These are phyloP conservation scores for Berkeleyomyces basicola DNA, from an alignment of 2,329 filamentous ascomycete species.

Conservation along the genomic window DNA sequence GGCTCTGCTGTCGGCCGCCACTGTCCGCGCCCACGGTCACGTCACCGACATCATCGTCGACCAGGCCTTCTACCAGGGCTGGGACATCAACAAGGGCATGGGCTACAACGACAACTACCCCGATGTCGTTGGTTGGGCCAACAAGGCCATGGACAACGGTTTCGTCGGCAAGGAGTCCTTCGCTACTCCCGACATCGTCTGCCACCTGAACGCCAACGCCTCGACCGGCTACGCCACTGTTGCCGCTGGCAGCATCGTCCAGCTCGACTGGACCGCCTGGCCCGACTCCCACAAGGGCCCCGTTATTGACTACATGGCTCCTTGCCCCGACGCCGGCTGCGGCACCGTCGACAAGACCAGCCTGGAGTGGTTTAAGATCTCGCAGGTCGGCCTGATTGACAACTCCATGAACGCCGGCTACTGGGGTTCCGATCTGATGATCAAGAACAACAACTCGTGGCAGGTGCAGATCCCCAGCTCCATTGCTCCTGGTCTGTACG, in stretches of 20 bases:
- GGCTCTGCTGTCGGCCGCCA: slow-evolving; percentile 14
- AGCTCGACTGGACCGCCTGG: slow-evolving; percentile 48
- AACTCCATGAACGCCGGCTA: slow-evolving; percentile 25
- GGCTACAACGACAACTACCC: slow-evolving; percentile 15
- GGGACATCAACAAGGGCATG: slow-evolving; percentile 17
- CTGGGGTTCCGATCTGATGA: slow-evolving; percentile 40
- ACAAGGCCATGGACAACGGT: slow-evolving; percentile 25
- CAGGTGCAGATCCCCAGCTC: slow-evolving; percentile 29
- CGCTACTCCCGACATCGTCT: slow-evolving; percentile 28
- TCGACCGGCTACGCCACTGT: slow-evolving; percentile 28
- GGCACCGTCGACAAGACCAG: slow-evolving; percentile 31
- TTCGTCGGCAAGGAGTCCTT: slow-evolving; percentile 29
- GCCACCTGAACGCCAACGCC: slow-evolving; percentile 27
- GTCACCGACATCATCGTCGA: slow-evolving; percentile 19
- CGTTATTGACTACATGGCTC: slow-evolving; percentile 43
- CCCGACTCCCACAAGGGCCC: slow-evolving; percentile 47
- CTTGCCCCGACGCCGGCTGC: slow-evolving; percentile 35
- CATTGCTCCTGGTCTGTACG: slow-evolving; percentile 35
- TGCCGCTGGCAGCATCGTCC: slow-evolving; percentile 40
- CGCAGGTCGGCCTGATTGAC: slow-evolving; percentile 33
- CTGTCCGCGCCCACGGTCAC: slow-evolving; percentile 20
- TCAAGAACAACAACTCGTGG: slow-evolving; percentile 30
- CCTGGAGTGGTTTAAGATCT: slow-evolving; percentile 45
- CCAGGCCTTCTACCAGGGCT: slow-evolving; percentile 21
- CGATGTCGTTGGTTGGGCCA: slow-evolving; percentile 21